Evolutionary conservation across 805 yeast genomes (phyloP).

Genomic region (Diddensiella santjacobensis): DNA sequence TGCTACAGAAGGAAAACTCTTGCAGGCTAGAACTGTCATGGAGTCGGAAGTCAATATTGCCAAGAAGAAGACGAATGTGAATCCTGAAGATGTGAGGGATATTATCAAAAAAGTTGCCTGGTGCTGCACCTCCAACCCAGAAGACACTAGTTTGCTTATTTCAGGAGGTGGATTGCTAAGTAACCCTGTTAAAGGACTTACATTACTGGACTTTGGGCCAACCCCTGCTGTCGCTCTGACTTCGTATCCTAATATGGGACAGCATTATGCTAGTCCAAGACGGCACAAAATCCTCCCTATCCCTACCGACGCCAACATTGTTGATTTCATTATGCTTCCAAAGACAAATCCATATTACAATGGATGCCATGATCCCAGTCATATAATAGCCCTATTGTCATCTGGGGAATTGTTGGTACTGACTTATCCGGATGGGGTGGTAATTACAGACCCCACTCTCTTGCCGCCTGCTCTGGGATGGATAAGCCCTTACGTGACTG

Average conservation of each 20-base stretch:
- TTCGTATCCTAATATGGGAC: slow-evolving; percentile 77
- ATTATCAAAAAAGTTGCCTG: slow-evolving; percentile 57
- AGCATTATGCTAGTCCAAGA: slow-evolving; percentile 61
- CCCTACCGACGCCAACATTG: slow-evolving; percentile 38
- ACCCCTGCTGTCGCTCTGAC: slow-evolving; percentile 75
- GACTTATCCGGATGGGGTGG: slow-evolving; percentile 52
- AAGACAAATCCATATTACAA: slow-evolving; percentile 65
- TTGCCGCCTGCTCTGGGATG: slow-evolving; percentile 80
- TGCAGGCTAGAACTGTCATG: slow-evolving; percentile 69
- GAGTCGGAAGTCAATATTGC: slow-evolving; percentile 64
- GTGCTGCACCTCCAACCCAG: slow-evolving; percentile 79
- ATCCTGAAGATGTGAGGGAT: slow-evolving; percentile 33
- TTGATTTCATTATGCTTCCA: slow-evolving; percentile 52
- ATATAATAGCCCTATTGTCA: slow-evolving; percentile 54
- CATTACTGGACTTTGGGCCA: slow-evolving; percentile 68
- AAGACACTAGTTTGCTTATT: slow-evolving; percentile 66
- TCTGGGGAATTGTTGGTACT: slow-evolving; percentile 64
- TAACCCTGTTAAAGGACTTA: slow-evolving; percentile 41
- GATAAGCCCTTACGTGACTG: slow-evolving; percentile 68
- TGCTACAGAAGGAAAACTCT: slow-evolving; percentile 64
- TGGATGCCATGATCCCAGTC: slow-evolving; percentile 75
- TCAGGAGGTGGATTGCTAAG: slow-evolving; percentile 60
- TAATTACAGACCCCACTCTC: slow-evolving; percentile 50
- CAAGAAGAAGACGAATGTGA: slow-evolving; percentile 4
- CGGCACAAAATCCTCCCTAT: slow-evolving; percentile 56